Conservation (phyloP, 371 early-diverging fungal genomes). For the Syncephalastrum sp. region DNA sequence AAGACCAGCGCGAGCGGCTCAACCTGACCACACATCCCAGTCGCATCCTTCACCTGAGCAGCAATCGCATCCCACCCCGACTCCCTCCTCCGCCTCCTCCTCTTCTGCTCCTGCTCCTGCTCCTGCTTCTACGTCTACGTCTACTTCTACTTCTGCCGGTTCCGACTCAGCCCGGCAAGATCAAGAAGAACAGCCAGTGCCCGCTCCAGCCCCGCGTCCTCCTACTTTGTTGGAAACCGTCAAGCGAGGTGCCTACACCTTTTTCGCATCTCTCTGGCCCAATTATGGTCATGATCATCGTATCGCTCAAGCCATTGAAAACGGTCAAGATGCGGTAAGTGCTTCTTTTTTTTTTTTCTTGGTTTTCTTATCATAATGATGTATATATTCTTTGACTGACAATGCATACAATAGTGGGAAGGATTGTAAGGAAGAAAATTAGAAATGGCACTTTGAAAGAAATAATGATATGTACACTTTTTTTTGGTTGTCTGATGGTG, state of each 20-base stretch:
- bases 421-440: too few relatives aligned
- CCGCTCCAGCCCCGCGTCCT: background rate
- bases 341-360: too few relatives aligned
- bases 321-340: constrained; percentile 27
- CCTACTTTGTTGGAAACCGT: constrained; percentile 13
- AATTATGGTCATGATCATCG: constrained; percentile 40
- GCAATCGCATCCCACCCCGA: constrained; percentile 4
- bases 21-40: background rate
- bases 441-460: too few relatives aligned
- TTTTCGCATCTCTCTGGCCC: constrained; percentile 47
- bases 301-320: constrained; percentile 42
- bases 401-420: too few relatives aligned
- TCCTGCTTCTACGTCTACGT: background rate
- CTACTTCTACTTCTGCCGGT: background rate
- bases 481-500: too few relatives aligned
- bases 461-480: too few relatives aligned
- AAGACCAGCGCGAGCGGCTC: background rate
- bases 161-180: background rate
- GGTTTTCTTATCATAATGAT: background rate
- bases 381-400: too few relatives aligned
- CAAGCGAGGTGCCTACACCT: constrained; percentile 38
- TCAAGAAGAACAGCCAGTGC: constrained; percentile 4
- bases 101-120: background rate
- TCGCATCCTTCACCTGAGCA: background rate
- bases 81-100: background rate